phyloP scores from a whole-genome alignment of 768 basidiomycete species.

The Xanthoconium stramineum region DNA sequence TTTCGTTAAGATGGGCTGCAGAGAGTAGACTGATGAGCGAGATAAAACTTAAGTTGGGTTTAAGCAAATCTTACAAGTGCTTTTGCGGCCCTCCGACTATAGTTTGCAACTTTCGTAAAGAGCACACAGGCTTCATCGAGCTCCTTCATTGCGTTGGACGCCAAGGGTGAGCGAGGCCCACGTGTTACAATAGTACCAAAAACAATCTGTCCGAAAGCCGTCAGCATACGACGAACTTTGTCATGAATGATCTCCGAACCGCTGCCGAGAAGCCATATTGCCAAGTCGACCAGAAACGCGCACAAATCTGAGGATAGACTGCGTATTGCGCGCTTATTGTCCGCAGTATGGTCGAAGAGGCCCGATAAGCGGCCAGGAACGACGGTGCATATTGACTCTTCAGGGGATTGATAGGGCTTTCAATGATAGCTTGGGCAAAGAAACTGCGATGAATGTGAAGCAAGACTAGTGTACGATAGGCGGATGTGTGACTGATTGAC shows the following conservation, averaged over 20 bases:
- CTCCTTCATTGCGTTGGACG: constrained; percentile 63
- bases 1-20: constrained; percentile 52
- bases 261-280: constrained; percentile 56
- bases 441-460: constrained; percentile 65
- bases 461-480: constrained; percentile 38
- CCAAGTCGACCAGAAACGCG: constrained; percentile 63
- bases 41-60: neutral
- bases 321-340: constrained; percentile 48
- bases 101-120: constrained; percentile 58
- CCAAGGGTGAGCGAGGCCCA: constrained; percentile 66
- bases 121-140: constrained; percentile 64
- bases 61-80: constrained; percentile 49
- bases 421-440: constrained; percentile 70
- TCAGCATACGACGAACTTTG: neutral
- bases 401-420: constrained; percentile 62
- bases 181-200: constrained; percentile 79
- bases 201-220: constrained; percentile 48
- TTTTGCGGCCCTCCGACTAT: constrained; percentile 61
- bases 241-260: constrained; percentile 28
- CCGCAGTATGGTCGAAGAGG: constrained; percentile 55
- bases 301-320: constrained; percentile 43
- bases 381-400: constrained; percentile 63
- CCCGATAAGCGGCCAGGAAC: constrained; percentile 60
- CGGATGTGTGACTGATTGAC: constrained; percentile 2
- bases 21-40: constrained; percentile 1